phyloP scores from a whole-genome alignment of 1,139 yeast genomes.

The Candida anutae region DNA sequence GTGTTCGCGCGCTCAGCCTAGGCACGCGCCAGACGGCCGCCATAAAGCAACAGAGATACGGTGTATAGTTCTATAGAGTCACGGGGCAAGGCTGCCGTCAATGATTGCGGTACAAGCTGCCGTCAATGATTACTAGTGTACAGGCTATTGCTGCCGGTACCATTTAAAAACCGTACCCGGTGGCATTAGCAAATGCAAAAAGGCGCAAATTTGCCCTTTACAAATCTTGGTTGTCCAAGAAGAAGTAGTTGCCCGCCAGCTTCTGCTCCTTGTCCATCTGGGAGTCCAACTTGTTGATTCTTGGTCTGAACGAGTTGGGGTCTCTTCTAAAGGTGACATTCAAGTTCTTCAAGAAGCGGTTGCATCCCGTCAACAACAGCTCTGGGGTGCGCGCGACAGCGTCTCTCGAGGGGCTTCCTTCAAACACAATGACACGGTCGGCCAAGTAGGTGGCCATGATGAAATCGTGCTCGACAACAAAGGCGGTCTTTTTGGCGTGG shows the following conservation, averaged over 20 bases:
- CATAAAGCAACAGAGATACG: too few species aligned
- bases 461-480: conserved; percentile 98
- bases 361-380: conserved; percentile 92
- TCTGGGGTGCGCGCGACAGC: conserved; percentile 85
- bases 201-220: conserved; percentile 11
- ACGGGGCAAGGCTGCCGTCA: too few species aligned
- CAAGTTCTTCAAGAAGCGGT: conserved; percentile 90
- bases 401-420: conserved; percentile 82
- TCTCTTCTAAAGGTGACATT: conserved; percentile 99
- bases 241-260: conserved; percentile 84
- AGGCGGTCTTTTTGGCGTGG: conserved; percentile 96
- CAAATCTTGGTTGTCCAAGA: conserved; percentile 64
- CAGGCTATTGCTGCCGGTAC: neutral
- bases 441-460: conserved; percentile 99
- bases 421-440: conserved; percentile 96
- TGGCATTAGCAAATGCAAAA: neutral
- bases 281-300: conserved; percentile 94
- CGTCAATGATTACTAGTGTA: too few species aligned
- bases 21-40: too few species aligned
- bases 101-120: too few species aligned
- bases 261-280: conserved; percentile 99
- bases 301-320: conserved; percentile 95
- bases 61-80: too few species aligned
- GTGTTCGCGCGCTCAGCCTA: too few species aligned
- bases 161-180: too few species aligned